phyloP scores from a whole-genome alignment of 208 protist genomes.

The Leishmania martiniquensis region DNA sequence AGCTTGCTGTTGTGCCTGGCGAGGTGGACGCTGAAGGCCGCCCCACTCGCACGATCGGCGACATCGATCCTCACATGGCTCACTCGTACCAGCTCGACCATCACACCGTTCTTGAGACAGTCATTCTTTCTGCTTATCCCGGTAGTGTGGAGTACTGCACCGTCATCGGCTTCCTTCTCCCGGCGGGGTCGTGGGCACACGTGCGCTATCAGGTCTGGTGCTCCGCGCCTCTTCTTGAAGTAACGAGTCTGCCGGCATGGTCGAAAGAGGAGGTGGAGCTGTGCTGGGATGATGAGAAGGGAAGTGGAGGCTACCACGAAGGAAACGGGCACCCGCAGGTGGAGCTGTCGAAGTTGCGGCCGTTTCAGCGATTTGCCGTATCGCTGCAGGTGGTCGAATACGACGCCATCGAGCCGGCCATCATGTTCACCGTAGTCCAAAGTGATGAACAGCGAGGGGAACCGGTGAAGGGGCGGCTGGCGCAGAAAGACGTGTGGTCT shows the following conservation, averaged over 20 bases:
- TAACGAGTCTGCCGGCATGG: conserved; percentile 56
- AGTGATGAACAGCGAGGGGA: conserved; percentile 57
- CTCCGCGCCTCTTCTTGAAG: conserved; percentile 43
- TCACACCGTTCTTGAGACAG: conserved; percentile 36
- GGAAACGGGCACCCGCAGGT: conserved; percentile 78
- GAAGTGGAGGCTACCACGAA: conserved; percentile 79
- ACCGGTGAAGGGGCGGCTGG: conserved; percentile 57
- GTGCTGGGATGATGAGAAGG: conserved; percentile 42
- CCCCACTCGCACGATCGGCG: conserved; percentile 38
- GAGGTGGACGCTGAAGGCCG: conserved; percentile 25
- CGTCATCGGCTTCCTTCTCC: conserved; percentile 57
- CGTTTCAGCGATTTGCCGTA: conserved; percentile 60
- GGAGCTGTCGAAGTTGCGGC: conserved; percentile 59
- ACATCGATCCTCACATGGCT: conserved; percentile 17
- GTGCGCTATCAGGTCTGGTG: conserved; percentile 71
- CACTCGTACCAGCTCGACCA: conserved; percentile 38
- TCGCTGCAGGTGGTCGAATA: conserved; percentile 61
- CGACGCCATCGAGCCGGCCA: conserved; percentile 54
- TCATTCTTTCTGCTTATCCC: conserved; percentile 35
- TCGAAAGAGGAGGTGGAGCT: conserved; percentile 46
- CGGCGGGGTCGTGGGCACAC: conserved; percentile 31
- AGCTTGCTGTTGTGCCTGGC: conserved; percentile 22
- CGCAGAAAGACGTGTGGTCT: conserved; percentile 41
- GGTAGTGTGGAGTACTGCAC: conserved; percentile 46
- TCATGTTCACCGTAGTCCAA: conserved; percentile 71